A percentile compares a stretch with the other conserved stretches of the same genome.
phyloP scores from a whole-genome alignment of 148 eudicot genomes.

The Bassia scoparia region DNA sequence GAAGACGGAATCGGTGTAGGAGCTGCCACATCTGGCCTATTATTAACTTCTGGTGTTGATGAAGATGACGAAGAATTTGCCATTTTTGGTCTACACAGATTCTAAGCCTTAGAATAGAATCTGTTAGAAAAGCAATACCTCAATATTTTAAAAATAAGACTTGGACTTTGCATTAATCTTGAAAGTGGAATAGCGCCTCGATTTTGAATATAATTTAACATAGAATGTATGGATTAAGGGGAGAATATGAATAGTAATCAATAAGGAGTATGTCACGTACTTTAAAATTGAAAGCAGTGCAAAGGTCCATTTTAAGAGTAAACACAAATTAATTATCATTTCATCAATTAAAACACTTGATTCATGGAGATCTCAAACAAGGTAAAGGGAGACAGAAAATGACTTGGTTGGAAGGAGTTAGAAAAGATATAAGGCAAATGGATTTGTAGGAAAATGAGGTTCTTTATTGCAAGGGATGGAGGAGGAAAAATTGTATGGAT shows the following conservation, averaged over 20 bases:
- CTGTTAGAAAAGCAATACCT: not conserved
- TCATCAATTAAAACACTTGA: no score
- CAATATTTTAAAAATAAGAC: not conserved
- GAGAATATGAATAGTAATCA: not conserved
- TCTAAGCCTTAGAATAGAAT: not conserved
- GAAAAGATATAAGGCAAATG: no score
- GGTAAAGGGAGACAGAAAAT: no score
- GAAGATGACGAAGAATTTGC: conserved; percentile 16
- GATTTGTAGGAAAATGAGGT: no score
- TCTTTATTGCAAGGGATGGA: no score
- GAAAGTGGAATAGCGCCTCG: not conserved
- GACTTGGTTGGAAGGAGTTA: no score
- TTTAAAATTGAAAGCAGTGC: no score
- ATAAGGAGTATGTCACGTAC: not conserved
- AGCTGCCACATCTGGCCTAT: conserved; percentile 22
- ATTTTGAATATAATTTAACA: not conserved
- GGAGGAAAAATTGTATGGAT: no score
- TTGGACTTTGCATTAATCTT: not conserved
- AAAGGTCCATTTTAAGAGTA: no score
- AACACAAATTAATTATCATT: no score
- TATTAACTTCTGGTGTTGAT: conserved; percentile 19
- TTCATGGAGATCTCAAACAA: no score
- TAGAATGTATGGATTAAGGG: not conserved
- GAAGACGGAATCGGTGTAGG: conserved; percentile 32
- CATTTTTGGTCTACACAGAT: conserved; percentile 7